Evolutionary conservation across 1,139 yeast genomes (phyloP).

Genomic region (Geotrichum australiense): DNA sequence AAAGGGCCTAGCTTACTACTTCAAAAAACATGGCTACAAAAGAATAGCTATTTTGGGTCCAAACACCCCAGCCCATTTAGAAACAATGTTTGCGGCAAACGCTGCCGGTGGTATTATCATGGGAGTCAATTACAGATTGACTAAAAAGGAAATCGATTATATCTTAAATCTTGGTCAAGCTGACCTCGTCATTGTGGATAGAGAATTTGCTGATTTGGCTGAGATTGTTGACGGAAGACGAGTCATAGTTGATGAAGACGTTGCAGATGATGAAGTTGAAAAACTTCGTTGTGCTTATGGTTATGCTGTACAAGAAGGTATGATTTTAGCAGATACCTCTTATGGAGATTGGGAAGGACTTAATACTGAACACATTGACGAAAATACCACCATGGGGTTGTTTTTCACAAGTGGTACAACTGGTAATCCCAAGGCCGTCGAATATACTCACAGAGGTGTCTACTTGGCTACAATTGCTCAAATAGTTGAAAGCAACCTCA

Average conservation of each 20-base stretch:
- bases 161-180: slow-evolving; percentile 33
- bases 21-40: slow-evolving; percentile 26
- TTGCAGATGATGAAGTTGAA: slow-evolving; percentile 22
- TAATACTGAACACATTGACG: slow-evolving; percentile 29
- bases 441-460: slow-evolving; percentile 46
- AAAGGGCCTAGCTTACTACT: slow-evolving; percentile 30
- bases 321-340: slow-evolving; percentile 17
- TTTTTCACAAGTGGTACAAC: slow-evolving; percentile 71
- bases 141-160: slow-evolving; percentile 31
- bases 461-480: slow-evolving; percentile 34
- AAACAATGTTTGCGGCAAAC: slow-evolving; percentile 33
- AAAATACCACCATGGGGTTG: slow-evolving; percentile 30
- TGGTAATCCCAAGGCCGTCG: slow-evolving; percentile 72
- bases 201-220: slow-evolving; percentile 30
- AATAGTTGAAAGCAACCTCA: slow-evolving; percentile 33
- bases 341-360: slow-evolving; percentile 25
- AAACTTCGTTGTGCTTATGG: slow-evolving; percentile 26
- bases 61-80: slow-evolving; percentile 38
- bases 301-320: slow-evolving; percentile 27
- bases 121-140: slow-evolving; percentile 35
- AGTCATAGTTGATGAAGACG: slow-evolving; percentile 31
- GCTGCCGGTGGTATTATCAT: slow-evolving; percentile 34
- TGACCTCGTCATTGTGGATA: slow-evolving; percentile 33
- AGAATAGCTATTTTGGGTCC: slow-evolving; percentile 34
- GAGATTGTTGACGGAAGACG: slow-evolving; percentile 18